Evolutionary conservation across 31 red algal species (phyloP).

Genomic region (Asparagopsis taxiformis): DNA sequence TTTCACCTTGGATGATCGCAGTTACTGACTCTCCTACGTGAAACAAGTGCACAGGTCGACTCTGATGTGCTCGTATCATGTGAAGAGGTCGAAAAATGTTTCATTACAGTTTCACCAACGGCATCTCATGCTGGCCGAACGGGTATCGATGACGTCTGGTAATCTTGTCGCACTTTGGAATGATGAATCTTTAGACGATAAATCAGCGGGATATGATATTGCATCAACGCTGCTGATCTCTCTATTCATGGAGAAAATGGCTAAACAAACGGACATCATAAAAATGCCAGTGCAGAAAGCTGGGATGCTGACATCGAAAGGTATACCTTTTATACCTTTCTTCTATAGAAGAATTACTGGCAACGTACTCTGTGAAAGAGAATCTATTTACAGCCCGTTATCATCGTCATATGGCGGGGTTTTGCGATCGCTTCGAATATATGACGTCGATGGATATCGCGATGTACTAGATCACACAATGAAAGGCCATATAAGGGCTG

Average conservation of each 20-base stretch:
- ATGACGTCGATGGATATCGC: conserved; percentile 52
- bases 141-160: conserved; percentile 65
- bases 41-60: conserved; percentile 37
- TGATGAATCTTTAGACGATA: conserved; percentile 53
- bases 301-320: neutral
- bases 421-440: conserved; percentile 30
- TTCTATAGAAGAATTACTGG: neutral
- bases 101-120: conserved; percentile 32
- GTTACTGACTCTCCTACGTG: conserved; percentile 18
- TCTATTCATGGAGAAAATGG: neutral
- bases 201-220: conserved; percentile 53
- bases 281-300: neutral
- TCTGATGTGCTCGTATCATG: conserved; percentile 27
- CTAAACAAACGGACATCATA: neutral
- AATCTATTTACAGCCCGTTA: neutral
- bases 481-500: conserved; percentile 40
- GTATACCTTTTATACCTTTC: no score
- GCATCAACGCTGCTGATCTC: conserved; percentile 26
- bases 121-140: conserved; percentile 35
- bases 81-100: conserved; percentile 38
- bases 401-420: conserved; percentile 44
- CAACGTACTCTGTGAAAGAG: no score
- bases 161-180: conserved; percentile 57
- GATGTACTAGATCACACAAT: conserved; percentile 45
- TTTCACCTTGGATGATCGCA: conserved; percentile 35